phyloP scores from a whole-genome alignment of 805 yeast genomes.

The Dipodascus albidus region DNA sequence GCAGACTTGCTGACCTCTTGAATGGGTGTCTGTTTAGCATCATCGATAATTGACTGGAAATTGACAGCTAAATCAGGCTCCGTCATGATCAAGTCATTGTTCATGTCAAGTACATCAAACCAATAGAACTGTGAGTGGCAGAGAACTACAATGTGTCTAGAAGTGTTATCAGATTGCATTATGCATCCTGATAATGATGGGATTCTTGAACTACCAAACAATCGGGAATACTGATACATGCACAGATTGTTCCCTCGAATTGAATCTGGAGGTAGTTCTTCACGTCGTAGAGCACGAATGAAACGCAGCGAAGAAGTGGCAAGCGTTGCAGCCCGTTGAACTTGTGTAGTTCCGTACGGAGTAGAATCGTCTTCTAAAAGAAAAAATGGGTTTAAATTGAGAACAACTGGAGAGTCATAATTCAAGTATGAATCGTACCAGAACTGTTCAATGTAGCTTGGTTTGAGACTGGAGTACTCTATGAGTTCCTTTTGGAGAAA shows the following conservation, averaged over 20 bases:
- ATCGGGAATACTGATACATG: slow-evolving; percentile 83
- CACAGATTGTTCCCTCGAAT: slow-evolving; percentile 54
- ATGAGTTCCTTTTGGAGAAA: slow-evolving; percentile 52
- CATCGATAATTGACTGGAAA: slow-evolving; percentile 63
- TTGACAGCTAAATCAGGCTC: slow-evolving; percentile 69
- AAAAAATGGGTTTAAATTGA: slow-evolving; percentile 83
- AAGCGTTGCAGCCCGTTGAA: slow-evolving; percentile 70
- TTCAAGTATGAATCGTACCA: slow-evolving; percentile 87
- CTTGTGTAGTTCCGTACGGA: slow-evolving; percentile 32
- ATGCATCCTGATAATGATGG: slow-evolving; percentile 77
- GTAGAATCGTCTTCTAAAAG: slow-evolving; percentile 88
- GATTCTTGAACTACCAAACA: slow-evolving; percentile 80
- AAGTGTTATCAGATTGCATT: slow-evolving; percentile 65
- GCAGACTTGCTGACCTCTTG: slow-evolving; percentile 62
- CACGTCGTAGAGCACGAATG: slow-evolving; percentile 64
- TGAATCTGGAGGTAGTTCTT: slow-evolving; percentile 61
- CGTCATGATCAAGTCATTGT: slow-evolving; percentile 58
- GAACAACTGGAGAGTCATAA: slow-evolving; percentile 73
- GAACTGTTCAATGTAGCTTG: slow-evolving; percentile 83
- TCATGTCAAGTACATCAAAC: slow-evolving; percentile 79
- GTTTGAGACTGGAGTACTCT: slow-evolving; percentile 47
- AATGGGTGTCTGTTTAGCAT: slow-evolving; percentile 41
- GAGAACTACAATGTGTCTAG: slow-evolving; percentile 73
- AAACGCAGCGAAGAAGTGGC: slow-evolving; percentile 70
- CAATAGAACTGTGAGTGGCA: slow-evolving; percentile 86